phyloP scores from a whole-genome alignment of 768 basidiomycete genomes.

The Suillus discolor region DNA sequence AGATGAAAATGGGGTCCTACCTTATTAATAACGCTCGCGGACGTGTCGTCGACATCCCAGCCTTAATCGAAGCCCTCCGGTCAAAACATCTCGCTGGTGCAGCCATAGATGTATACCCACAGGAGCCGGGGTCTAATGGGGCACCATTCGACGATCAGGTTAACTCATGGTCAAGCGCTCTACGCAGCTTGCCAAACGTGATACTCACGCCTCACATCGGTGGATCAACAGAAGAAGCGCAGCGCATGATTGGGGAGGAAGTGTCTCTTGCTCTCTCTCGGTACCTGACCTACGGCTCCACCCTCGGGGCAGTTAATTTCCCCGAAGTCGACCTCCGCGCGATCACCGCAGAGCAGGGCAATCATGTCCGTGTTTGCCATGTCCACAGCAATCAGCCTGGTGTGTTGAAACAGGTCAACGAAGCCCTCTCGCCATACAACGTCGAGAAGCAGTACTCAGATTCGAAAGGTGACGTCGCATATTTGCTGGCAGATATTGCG shows the following conservation, averaged over 20 bases:
- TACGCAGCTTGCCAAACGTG: constrained; percentile 82
- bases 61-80: constrained; percentile 77
- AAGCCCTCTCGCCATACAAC: constrained; percentile 91
- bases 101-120: constrained; percentile 93
- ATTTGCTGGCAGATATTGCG: constrained; percentile 96
- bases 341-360: constrained; percentile 81
- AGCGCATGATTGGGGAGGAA: constrained; percentile 95
- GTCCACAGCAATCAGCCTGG: constrained; percentile 96
- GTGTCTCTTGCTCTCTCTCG: constrained; percentile 83
- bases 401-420: constrained; percentile 94
- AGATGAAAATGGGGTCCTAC: constrained; percentile 95
- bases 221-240: constrained; percentile 98
- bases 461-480: constrained; percentile 89
- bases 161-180: constrained; percentile 79
- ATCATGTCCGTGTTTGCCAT: constrained; percentile 88
- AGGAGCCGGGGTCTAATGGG: constrained; percentile 92
- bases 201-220: constrained; percentile 99
- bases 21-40: constrained; percentile 99
- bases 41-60: constrained; percentile 92
- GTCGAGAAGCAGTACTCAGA: constrained; percentile 99
- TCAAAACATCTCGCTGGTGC: constrained; percentile 86
- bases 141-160: constrained; percentile 86
- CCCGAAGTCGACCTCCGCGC: constrained; percentile 96
- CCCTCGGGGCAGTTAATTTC: constrained; percentile 95
- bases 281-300: constrained; percentile 92